Percentiles rank a stretch among this genome's conserved stretches.
phyloP scores from a whole-genome alignment of 2,329 filamentous ascomycete genomes.

The Fusarium armeniacum region DNA sequence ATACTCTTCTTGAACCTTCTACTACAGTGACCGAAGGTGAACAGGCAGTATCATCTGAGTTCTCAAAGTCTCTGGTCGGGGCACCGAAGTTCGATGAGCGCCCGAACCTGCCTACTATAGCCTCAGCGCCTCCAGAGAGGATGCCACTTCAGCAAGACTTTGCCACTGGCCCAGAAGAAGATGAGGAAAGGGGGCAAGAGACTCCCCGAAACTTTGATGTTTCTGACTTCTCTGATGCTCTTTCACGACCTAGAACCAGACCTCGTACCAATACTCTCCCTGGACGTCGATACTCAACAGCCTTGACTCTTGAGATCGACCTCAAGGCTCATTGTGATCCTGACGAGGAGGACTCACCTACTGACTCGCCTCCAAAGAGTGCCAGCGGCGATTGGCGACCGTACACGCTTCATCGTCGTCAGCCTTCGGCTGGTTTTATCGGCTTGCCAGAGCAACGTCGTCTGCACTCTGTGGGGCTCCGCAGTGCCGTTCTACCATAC shows the following conservation, averaged over 20 bases:
- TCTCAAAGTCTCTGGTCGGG: conserved; percentile 2
- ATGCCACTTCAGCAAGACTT: conserved; percentile 34
- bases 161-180: conserved; percentile 13
- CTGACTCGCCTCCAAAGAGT: conserved; percentile 42
- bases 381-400: conserved; percentile 31
- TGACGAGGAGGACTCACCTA: conserved; percentile 41
- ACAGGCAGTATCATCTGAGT: conserved; percentile 17
- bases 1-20: conserved; percentile 33
- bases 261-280: conserved; percentile 44
- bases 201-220: conserved; percentile 31
- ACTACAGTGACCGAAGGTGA: conserved; percentile 16
- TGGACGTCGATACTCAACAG: conserved; percentile 48
- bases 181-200: conserved; percentile 36
- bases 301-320: conserved; percentile 46
- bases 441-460: conserved; percentile 47
- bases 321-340: conserved; percentile 33
- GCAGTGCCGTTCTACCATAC: conserved; percentile 48
- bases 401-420: conserved; percentile 40
- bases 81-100: conserved; percentile 15
- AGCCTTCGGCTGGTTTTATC: conserved; percentile 48
- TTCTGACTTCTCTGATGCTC: conserved; percentile 29
- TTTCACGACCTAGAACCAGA: conserved; percentile 31
- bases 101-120: conserved; percentile 26
- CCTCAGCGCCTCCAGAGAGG: conserved; percentile 40
- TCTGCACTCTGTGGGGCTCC: conserved; percentile 48